Evolutionary conservation across 306 rosid species (phyloP), one percentile per base, ranked within the genome.

Genomic region (Trichosanthes truncata): DNA sequence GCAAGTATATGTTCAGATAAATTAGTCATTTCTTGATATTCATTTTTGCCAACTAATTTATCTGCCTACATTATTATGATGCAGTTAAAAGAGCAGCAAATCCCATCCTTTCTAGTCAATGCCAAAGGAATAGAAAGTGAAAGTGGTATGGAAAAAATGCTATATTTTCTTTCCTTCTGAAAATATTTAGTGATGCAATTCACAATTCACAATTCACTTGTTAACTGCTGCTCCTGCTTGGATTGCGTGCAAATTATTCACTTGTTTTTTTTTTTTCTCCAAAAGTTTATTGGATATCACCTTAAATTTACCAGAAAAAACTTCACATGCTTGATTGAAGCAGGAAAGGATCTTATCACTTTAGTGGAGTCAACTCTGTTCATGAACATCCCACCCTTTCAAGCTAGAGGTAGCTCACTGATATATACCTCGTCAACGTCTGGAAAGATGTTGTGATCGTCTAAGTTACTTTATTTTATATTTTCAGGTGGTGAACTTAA

Each of bases 31-130:
- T 41, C 7, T 45, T 26, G 6, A 52, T 38, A 36, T 74, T 26
- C 23, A 23, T 17, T 60, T 61, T 18, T 43, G 25, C 53, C 77
- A 23, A 51, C 74, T 0, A 31, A 25, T 78, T 59, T 18, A 46
- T 40, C 74, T 79, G 57, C 57, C 33, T 68, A 9, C 56, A 7
- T 67, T 18, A 45, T 51, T 46, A 38, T 83, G 76, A 17, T 75
- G 82, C 89, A 86, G 91, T 84, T 88, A 81, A 83, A 80, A 84
- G 82, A 79, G 33, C 62, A 86, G 29, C 41, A 67, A 31, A 80
- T 88, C 74, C 68, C 89, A 55, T 79, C 89, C 14, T 84, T 82
- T 83, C 77, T 86, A 60, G 68, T 88, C 55, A 88, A 88, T 80
- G 76, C 79, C 77, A 48, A 79, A 40, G 76, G 74, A 81, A 78